Base-by-base conservation (phyloP, 805 yeast species). In the Sporopachydermia quercuum region DNA sequence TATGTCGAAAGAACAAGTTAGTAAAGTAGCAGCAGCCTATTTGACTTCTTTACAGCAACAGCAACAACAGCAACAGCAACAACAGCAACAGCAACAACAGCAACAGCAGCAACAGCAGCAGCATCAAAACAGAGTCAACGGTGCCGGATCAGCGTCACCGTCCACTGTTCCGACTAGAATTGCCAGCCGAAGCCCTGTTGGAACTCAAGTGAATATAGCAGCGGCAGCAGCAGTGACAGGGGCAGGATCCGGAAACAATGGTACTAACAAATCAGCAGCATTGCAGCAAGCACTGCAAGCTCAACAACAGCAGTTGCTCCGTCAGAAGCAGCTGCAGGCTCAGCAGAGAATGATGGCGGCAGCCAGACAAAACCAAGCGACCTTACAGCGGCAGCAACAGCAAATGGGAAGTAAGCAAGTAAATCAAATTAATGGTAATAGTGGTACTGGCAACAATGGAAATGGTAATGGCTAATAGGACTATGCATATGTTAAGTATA, bases 1-100 rank as follows among this genome's bases (percentile, higher is more conserved):
- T 19, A 57, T 75, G 51, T 62, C 74, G 6, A 74, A 74, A 44
- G 78, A 72, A 42, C 79, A 77, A 48, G 81, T 77, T 1, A 73
- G 79, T 2, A 69, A 72, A 42, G 61, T 76, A 42, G 83, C 84
- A 2, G 79, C 79, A 2, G 66, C 75, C 13, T 75, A 76, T 48
- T 54, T 76, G 45, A 76, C 81, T 1, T 70, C 66, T 43, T 56
- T 71, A 27, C 79, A 54, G 36, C 60, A 53, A 37, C 54, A 50
- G 43, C 55, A 45, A 23, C 53, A 42, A 16, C 42, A 36, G 27
- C 46, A 48, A 18, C 49, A 43, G 2, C 43, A 54, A 27, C 54
- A 49, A 17, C 51, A 47, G 18, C 56, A 50, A 35, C 56, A 51
- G 30, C 53, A 49, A 16, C 53, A 46, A 37, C 46, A 47, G 38